Percentiles rank a stretch among this genome's conserved stretches.
Conservation (phyloP, 495 filamentous ascomycete genomes). For the Hypomontagnella submonticulosa region DNA sequence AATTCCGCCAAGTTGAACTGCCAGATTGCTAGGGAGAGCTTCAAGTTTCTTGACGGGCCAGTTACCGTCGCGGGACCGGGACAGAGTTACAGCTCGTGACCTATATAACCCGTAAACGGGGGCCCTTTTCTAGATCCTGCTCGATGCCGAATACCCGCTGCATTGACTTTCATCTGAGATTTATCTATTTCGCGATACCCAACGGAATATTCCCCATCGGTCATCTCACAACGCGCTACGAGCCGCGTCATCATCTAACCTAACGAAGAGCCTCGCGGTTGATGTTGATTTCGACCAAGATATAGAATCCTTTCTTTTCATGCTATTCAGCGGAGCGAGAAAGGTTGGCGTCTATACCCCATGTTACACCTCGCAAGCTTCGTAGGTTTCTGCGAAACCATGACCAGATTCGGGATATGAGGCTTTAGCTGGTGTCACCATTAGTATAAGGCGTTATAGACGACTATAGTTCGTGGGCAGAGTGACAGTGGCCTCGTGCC, state of each 20-base stretch:
- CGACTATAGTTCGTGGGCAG: neutral
- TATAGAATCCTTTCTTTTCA: neutral
- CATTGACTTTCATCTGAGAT: neutral
- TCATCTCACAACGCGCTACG: no score
- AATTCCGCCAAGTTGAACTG: slow-evolving; percentile 92
- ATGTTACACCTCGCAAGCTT: slow-evolving; percentile 2
- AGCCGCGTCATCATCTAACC: no score
- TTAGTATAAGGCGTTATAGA: neutral
- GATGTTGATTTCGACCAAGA: neutral
- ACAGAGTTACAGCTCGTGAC: slow-evolving; percentile 28
- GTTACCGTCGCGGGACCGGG: slow-evolving; percentile 28
- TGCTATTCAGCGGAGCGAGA: neutral
- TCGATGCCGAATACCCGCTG: slow-evolving; percentile 7
- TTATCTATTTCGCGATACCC: neutral
- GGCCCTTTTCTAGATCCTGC: neutral
- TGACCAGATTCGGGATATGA: slow-evolving; percentile 3
- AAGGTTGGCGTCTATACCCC: slow-evolving; percentile 4
- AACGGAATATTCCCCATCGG: neutral
- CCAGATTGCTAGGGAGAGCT: slow-evolving; percentile 82
- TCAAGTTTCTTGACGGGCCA: slow-evolving; percentile 67
- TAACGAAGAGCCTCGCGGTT: no score
- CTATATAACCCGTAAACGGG: neutral
- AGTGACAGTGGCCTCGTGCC: neutral
- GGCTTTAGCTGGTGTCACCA: slow-evolving; percentile 1
- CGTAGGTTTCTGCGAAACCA: neutral